A percentile compares a stretch with the other conserved stretches of the same genome.
These are phyloP conservation scores for Syzygium malaccense DNA, from an alignment of 441 rosid genomes.

Conservation along the genomic window DNA sequence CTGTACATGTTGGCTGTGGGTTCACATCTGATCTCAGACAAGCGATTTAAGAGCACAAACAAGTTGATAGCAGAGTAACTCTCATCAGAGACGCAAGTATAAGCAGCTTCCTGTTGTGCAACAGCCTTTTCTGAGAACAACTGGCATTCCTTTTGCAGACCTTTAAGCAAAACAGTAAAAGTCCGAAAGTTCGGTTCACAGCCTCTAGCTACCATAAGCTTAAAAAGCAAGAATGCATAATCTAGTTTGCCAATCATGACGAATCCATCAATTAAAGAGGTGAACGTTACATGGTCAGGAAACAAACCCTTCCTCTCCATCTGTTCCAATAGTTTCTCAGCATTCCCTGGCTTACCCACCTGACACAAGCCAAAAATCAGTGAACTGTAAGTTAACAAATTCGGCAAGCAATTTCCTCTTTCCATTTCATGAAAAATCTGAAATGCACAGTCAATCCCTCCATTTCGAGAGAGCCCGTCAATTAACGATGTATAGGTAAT, in stretches of 20 bases:
- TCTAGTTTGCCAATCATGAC: constrained; percentile 43
- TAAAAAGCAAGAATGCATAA: constrained; percentile 40
- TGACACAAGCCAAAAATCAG: constrained; percentile 55
- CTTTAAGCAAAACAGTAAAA: constrained; percentile 43
- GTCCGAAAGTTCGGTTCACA: constrained; percentile 53
- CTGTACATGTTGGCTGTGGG: constrained; percentile 29
- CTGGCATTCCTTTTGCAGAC: constrained; percentile 37
- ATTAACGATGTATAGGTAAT: constrained; percentile 55
- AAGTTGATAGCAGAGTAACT: constrained; percentile 15
- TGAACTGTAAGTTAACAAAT: constrained; percentile 43
- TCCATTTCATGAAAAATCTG: constrained; percentile 47
- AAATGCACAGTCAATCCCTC: constrained; percentile 29
- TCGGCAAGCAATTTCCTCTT: constrained; percentile 34
- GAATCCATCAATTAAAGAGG: constrained; percentile 48
- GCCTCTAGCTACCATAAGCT: constrained; percentile 32
- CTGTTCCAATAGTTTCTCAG: constrained; percentile 44
- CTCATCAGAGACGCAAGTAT: constrained; percentile 20
- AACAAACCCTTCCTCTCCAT: constrained; percentile 35
- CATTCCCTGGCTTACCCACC: constrained; percentile 40
- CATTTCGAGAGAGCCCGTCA: constrained; percentile 39
- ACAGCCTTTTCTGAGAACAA: constrained; percentile 26
- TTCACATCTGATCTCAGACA: constrained; percentile 39
- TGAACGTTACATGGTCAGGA: constrained; percentile 43
- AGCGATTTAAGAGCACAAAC: constrained; percentile 28
- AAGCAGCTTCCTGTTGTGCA: constrained; percentile 27